Evolutionary conservation across 2,329 filamentous ascomycete genomes (phyloP).

Genomic region (Fusarium vanettenii): DNA sequence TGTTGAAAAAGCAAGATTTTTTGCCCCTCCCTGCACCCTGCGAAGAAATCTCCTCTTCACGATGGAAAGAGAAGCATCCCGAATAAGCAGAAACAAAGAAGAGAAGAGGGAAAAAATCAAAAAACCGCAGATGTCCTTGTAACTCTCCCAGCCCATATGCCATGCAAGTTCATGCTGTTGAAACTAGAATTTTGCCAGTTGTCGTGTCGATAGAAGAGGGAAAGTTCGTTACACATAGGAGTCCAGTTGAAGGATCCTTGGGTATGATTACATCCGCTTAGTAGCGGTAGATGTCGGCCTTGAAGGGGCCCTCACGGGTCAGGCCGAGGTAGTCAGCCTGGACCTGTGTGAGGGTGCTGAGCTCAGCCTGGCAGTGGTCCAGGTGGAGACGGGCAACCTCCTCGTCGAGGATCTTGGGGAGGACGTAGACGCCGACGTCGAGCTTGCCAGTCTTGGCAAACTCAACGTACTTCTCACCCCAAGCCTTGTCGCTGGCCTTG

Average conservation of each 20-base stretch:
- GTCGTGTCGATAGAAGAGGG: conserved; percentile 45
- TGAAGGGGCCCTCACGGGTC: conserved; percentile 89
- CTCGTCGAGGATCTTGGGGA: conserved; percentile 98
- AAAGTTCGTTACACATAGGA: conserved; percentile 52
- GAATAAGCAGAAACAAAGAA: conserved; percentile 41
- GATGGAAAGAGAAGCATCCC: conserved; percentile 29
- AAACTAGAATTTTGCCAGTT: conserved; percentile 55
- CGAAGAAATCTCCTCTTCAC: conserved; percentile 36
- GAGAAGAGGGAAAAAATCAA: conserved; percentile 38
- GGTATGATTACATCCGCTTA: conserved; percentile 53
- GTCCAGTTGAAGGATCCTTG: conserved; percentile 55
- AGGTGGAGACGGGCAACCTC: conserved; percentile 96
- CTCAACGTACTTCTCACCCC: conserved; percentile 94
- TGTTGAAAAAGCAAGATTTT: conserved; percentile 56
- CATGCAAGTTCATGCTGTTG: conserved; percentile 59
- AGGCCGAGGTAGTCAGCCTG: conserved; percentile 97
- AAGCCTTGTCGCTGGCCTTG: conserved; percentile 90
- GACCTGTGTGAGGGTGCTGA: conserved; percentile 83
- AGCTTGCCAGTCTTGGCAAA: conserved; percentile 95
- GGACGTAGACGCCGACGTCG: conserved; percentile 91
- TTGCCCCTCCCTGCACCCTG: conserved; percentile 48
- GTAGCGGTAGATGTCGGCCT: conserved; percentile 76
- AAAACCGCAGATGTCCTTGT: conserved; percentile 43
- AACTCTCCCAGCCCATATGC: conserved; percentile 49
- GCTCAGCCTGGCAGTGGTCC: conserved; percentile 92